Base-by-base conservation (phyloP, 441 rosid genomes). In the Pelargonium myrrhifolium region DNA sequence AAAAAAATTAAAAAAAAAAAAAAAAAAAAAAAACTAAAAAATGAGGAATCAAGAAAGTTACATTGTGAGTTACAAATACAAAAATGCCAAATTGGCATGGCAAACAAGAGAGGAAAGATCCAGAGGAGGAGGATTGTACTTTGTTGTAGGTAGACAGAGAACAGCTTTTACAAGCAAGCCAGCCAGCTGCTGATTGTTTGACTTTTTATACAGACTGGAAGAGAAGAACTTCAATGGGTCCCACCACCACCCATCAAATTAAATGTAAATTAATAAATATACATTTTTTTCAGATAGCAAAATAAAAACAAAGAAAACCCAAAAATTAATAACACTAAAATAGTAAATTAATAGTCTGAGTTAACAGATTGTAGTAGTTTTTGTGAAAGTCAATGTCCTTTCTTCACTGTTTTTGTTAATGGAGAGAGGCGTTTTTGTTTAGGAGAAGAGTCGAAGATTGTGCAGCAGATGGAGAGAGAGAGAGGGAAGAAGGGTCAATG, bases 311-410 rank as follows among this genome's bases (percentile, higher is more conserved):
- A 7, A 12, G 45, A 55, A 10, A 14, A 9, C 22, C 47, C 21
- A 3, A 39, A 62, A 61, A 11, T 69, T 37, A 72, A 28, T 22
- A 56, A 6, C n/a, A 72, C 22, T 17, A 55, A 9, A 60, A 15
- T 31, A 64, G 18, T 9, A n/a, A 18, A 53, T 9, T 49, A 51
- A 40, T 53, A 67, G 26, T 22, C 9, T 55, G 12, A 17, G 26
- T 55, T 55, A 55, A 20, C 61, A 55, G 11, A 22, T 55, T 7
- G 26, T 17, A 55, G 26, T 55, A 18, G 61, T 55, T 55, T 62
- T 78, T 74, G 71, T 63, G 22, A 85, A 89, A 85, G 96, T 90
- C 97, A 88, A 88, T 82, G 89, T 72, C 84, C 77, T 80, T 72
- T 80, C 79, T 55, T 76, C 77, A 76, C 80, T 78, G 72, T 53